A percentile compares a stretch with the other conserved stretches of the same genome.
Conservation (phyloP, 345 rosid species). For the Gossypium mustelinum region DNA sequence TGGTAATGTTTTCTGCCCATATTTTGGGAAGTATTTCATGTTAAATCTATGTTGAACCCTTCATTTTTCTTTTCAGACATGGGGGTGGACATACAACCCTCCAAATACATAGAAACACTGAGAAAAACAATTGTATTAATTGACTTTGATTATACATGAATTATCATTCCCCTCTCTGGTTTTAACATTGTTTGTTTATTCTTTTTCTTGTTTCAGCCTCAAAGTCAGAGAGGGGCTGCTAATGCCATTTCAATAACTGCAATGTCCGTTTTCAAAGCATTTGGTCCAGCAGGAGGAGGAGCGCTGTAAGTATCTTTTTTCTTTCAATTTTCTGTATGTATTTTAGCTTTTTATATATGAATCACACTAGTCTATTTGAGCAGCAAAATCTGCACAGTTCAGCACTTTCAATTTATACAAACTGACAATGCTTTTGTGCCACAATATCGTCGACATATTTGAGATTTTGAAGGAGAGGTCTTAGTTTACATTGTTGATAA, state of each 20-base stretch:
- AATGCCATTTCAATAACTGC: constrained; percentile 62
- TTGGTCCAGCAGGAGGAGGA: constrained; percentile 69
- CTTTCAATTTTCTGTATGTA: not conserved
- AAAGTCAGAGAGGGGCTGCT: constrained; percentile 54
- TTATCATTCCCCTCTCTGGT: not conserved
- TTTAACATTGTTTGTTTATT: not conserved
- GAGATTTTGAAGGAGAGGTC: too few relatives aligned
- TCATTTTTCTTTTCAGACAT: too few relatives aligned
- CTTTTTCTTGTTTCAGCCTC: constrained; percentile 29
- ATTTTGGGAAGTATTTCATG: not conserved
- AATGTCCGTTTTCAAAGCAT: constrained; percentile 62
- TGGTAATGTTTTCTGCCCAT: constrained; percentile 31
- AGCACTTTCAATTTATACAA: too few relatives aligned
- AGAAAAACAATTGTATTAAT: too few relatives aligned
- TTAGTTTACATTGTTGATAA: too few relatives aligned
- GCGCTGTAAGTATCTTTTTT: constrained; percentile 41
- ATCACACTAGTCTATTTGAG: too few relatives aligned
- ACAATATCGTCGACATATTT: too few relatives aligned
- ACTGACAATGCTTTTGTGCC: too few relatives aligned
- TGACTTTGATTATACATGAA: not conserved
- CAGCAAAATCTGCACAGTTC: too few relatives aligned
- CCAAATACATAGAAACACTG: too few relatives aligned
- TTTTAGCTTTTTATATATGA: too few relatives aligned
- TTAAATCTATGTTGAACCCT: not conserved
- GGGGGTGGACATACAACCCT: too few relatives aligned